phyloP scores from a whole-genome alignment of 176 grass and related monocot genomes.

The Tillandsia fasciculata region DNA sequence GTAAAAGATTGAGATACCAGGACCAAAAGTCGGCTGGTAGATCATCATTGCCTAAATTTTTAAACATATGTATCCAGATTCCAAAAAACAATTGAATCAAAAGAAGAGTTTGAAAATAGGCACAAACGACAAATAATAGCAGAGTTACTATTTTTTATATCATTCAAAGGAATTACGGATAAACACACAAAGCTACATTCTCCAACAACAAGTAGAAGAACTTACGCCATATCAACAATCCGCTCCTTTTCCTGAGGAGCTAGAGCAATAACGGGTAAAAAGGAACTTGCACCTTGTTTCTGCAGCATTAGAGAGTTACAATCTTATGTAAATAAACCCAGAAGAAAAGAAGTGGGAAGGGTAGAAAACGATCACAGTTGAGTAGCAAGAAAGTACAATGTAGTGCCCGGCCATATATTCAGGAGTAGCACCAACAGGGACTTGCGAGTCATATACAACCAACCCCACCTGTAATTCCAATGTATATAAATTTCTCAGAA shows the following conservation, averaged over 20 bases:
- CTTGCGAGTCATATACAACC: slow-evolving; percentile 89
- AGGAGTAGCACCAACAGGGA: slow-evolving; percentile 85
- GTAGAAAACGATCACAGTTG: slow-evolving; percentile 6
- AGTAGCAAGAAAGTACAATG: slow-evolving; percentile 42
- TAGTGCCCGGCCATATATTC: slow-evolving; percentile 99
- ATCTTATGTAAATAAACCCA: not conserved
- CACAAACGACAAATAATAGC: too few species aligned
- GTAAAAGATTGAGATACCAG: too few species aligned
- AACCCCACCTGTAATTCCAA: slow-evolving; percentile 69
- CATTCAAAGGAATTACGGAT: too few species aligned
- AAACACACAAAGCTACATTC: not conserved
- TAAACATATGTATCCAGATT: too few species aligned
- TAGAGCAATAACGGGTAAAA: slow-evolving; percentile 96
- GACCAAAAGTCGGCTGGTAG: too few species aligned
- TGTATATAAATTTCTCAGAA: slow-evolving; percentile 11
- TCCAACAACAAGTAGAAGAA: slow-evolving; percentile 17
- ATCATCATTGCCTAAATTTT: too few species aligned
- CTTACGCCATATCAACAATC: slow-evolving; percentile 99
- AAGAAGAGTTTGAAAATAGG: too few species aligned
- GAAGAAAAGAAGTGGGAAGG: slow-evolving; percentile 3
- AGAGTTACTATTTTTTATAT: too few species aligned
- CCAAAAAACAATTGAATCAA: too few species aligned
- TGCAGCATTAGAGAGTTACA: slow-evolving; percentile 20
- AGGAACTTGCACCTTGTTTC: slow-evolving; percentile 99
- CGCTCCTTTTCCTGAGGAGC: slow-evolving; percentile 94